Conservation (phyloP, 2,329 filamentous ascomycete species). For the Pseudofabraea citricarpa region DNA sequence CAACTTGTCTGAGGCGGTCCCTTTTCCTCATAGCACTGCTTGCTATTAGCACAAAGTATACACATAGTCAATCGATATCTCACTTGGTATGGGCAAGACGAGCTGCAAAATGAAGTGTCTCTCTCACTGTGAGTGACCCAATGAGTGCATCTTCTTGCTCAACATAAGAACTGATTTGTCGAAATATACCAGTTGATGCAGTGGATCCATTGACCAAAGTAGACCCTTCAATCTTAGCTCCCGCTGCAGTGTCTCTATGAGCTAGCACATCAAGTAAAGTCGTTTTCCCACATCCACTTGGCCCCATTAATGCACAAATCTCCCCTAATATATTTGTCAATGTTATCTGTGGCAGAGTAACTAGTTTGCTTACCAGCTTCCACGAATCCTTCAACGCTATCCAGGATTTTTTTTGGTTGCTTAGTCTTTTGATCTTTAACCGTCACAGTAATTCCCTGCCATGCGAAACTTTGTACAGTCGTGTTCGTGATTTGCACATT, state of each 20-base stretch:
- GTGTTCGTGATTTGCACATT: conserved; percentile 52
- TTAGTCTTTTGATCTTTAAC: conserved; percentile 69
- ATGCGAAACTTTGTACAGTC: conserved; percentile 59
- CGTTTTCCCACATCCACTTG: conserved; percentile 70
- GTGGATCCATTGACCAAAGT: conserved; percentile 59
- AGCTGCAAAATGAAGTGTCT: conserved; percentile 76
- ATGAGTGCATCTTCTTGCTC: conserved; percentile 86
- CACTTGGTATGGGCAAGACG: conserved; percentile 57
- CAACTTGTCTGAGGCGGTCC: conserved; percentile 59
- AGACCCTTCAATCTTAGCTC: conserved; percentile 47
- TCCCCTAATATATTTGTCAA: conserved; percentile 44
- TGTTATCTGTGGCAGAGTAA: neutral
- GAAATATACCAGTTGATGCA: conserved; percentile 51
- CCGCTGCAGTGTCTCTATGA: conserved; percentile 45
- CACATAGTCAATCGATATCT: conserved; percentile 6
- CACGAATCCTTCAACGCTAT: conserved; percentile 57
- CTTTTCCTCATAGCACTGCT: conserved; percentile 35
- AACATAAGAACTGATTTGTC: conserved; percentile 68
- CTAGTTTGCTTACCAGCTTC: conserved; percentile 45
- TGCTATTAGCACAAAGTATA: neutral
- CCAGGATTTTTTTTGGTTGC: conserved; percentile 56
- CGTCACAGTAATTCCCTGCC: conserved; percentile 62
- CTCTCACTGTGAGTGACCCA: conserved; percentile 72
- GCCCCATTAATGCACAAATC: conserved; percentile 77
- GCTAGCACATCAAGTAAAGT: conserved; percentile 79